Base-by-base conservation (phyloP, 2,329 filamentous ascomycete genomes). In the Fusarium coicis region DNA sequence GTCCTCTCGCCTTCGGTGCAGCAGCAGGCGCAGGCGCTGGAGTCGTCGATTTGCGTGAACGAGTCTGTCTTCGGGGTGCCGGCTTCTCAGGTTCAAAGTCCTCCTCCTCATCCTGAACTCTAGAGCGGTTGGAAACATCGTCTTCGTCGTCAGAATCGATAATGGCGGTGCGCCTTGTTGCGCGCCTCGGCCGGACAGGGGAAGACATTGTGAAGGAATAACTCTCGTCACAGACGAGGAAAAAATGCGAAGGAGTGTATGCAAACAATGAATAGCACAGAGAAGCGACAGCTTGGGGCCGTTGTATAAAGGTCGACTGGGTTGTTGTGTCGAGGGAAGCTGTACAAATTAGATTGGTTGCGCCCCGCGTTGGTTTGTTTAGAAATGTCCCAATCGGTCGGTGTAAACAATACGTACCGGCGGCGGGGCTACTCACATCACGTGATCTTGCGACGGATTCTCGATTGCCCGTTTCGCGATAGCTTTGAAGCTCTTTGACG, bases 81-180 rank as follows among this genome's bases (percentile, higher is more conserved):
- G 84, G 86, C 66, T 88, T 85, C 53, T 92, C 92, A 5, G 94
- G 94, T 49, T 92, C 93, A 78, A 95, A 96, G 55, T 97, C 93
- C 55, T 95, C 87, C 12, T 92, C 89, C 7, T 92, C 89, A 34
- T 92, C 88, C 21, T 89, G 86, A 67, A 79, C 81, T 49, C 75
- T 84, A 57, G 89, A 87, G 77, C 89, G 86, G 70, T 87, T 85
- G 76, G 89, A 85, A 43, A 87, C 83, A 61, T 90, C 85, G 72
- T 93, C 90, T 63, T 94, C 93, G 66, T 97, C 94, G 46, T 96
- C 94, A 14, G 91, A 94, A 74, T 97, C 94, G 67, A 95, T 85
- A 53, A 97, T 87, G 56, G 92, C 89, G 76, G 91, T 93, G 77
- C 92, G 91, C 79, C 94, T 89, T 58, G 92, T 82, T 42, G 84